Evolutionary conservation across 352 stramenopile genomes (phyloP).

Genomic region (Phytopythium montanum): DNA sequence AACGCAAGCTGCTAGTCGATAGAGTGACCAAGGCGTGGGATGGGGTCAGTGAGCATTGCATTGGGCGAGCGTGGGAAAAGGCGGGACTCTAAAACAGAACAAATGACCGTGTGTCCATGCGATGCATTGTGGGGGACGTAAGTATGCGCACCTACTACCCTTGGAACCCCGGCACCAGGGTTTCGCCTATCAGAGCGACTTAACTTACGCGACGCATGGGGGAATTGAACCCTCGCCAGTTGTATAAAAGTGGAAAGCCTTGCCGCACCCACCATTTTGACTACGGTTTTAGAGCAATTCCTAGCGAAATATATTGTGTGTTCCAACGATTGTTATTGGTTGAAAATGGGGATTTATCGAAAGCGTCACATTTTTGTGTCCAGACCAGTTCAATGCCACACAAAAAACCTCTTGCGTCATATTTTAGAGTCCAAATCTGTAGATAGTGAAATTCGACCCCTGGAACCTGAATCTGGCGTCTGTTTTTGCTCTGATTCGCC

Average conservation of each 20-base stretch:
- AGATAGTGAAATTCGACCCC: too few relatives aligned
- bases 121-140: not conserved
- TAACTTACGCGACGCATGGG: conserved; percentile 1
- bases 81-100: conserved; percentile 3
- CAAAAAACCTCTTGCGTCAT: too few relatives aligned
- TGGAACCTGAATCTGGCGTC: too few relatives aligned
- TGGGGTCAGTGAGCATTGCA: conserved; percentile 5
- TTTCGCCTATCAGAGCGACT: conserved; percentile 25
- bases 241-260: not conserved
- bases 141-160: conserved; percentile 8
- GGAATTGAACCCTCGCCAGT: not conserved
- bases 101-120: not conserved
- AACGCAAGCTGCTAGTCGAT: conserved; percentile 11
- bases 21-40: conserved; percentile 15
- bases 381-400: too few relatives aligned
- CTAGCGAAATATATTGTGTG: too few relatives aligned
- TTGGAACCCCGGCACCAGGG: conserved; percentile 10
- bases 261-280: too few relatives aligned
- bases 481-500: too few relatives aligned
- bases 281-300: too few relatives aligned
- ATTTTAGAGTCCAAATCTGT: not conserved
- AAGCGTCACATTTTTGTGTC: too few relatives aligned
- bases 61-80: conserved; percentile 16
- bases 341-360: too few relatives aligned
- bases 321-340: too few relatives aligned